Percentiles rank a stretch among this genome's conserved stretches.
Conservation (phyloP, 352 stramenopile genomes). For the Phytopythium delawarense region DNA sequence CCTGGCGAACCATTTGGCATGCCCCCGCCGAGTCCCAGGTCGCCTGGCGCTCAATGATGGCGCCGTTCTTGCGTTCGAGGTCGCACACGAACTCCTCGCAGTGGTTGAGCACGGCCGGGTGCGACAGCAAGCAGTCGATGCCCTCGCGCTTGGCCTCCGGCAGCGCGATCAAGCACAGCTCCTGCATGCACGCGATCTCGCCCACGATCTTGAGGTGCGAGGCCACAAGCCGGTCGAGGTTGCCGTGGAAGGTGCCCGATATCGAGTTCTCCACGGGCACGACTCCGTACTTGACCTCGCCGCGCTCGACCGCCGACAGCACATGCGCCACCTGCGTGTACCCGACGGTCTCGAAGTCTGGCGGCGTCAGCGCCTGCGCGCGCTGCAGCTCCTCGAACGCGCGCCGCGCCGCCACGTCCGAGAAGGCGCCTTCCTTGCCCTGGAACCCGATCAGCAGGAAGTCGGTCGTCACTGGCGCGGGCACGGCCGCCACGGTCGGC, state of each 20-base stretch:
- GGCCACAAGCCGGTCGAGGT: slow-evolving; percentile 56
- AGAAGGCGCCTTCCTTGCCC: slow-evolving; percentile 70
- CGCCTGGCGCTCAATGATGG: slow-evolving; percentile 55
- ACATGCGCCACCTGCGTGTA: slow-evolving; percentile 53
- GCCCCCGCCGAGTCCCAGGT: slow-evolving; percentile 65
- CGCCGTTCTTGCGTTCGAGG: slow-evolving; percentile 45
- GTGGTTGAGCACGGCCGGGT: slow-evolving; percentile 60
- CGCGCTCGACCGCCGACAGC: slow-evolving; percentile 51
- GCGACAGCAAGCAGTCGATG: slow-evolving; percentile 52
- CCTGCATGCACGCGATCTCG: slow-evolving; percentile 62
- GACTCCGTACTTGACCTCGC: slow-evolving; percentile 54
- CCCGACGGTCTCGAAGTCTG: slow-evolving; percentile 56
- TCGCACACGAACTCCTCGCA: slow-evolving; percentile 64
- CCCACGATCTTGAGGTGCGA: slow-evolving; percentile 69
- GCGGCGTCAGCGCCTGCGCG: slow-evolving; percentile 32
- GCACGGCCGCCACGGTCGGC: neutral
- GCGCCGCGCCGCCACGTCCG: slow-evolving; percentile 47
- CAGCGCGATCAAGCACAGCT: slow-evolving; percentile 56
- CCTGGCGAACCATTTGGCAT: slow-evolving; percentile 60
- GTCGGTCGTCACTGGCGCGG: slow-evolving; percentile 9
- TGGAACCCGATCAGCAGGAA: slow-evolving; percentile 68
- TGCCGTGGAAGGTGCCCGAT: slow-evolving; percentile 71
- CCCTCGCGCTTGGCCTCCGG: slow-evolving; percentile 32
- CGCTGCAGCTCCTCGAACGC: slow-evolving; percentile 59
- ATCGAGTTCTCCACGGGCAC: slow-evolving; percentile 72